Base-by-base conservation (phyloP, 2,329 filamentous ascomycete genomes). In the Talaromyces sp. region DNA sequence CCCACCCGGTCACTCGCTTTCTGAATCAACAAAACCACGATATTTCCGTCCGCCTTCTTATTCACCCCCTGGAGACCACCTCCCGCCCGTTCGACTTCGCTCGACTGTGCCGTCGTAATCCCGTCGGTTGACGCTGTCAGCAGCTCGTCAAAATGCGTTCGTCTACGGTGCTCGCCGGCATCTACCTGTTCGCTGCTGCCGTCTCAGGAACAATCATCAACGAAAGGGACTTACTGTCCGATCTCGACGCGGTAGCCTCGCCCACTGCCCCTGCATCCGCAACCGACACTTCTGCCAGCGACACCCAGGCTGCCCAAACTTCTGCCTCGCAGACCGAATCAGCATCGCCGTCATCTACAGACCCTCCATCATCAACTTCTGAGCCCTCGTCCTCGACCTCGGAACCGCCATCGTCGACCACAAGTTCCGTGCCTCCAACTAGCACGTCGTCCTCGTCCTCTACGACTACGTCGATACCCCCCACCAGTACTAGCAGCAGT, bases 311-410 rank as follows among this genome's bases (percentile, higher is more conserved):
- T 17, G 52, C 55, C 36, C n/a, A 47, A 13, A 47, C 47, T 8
- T 55, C 62, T 5, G 47, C 65, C 8, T 28, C 52, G 25, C 52
- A 51, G 15, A 62, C 62, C 59, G 63, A 55, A 59, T 63, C 56
- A 25, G 64, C 62, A n/a, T 63, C 55, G 13, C 59, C 57, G 39
- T 65, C 55, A 60, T 64, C 56, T 44, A 65, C 59, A 39, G 63
- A 66, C 30, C 66, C 67, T 28, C 60, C 62, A 51, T 62, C 69
- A 17, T 65, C 68, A 19, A 60, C 66, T 5, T 59, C 66, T 28
- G 61, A 65, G 56, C 55, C 54, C 2, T n/a, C 19, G 7, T 33
- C 32, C 25, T 49, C 58, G 15, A 49, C 32, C 58, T 30, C 22
- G 25, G 33, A 44, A 5, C 15, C 58, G 42, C 8, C 60, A 30